Base-by-base conservation (phyloP, 2,329 filamentous ascomycete genomes). In the Chaetoscypha palmicola region DNA sequence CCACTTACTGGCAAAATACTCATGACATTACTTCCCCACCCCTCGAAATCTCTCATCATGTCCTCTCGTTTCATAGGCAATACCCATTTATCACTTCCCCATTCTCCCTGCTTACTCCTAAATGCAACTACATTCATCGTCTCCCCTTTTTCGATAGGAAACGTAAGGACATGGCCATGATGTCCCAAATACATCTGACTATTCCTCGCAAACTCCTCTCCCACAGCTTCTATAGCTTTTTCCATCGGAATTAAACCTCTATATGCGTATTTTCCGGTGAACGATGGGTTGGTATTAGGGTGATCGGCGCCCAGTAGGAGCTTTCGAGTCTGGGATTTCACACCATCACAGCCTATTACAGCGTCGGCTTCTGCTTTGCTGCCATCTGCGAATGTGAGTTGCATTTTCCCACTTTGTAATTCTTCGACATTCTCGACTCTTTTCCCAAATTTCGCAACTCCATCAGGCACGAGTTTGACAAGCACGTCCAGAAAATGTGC, bases 291-390 rank as follows among this genome's bases (percentile, higher is more conserved):
- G 2, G 43, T 43, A 30, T 24, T 41, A 20, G 42, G 42, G 36
- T 57, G 48, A 32, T 54, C 38, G 2, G 66, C 57, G 0, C 72
- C 74, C 2, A 81, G 63, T 4, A 83, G 59, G 11, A 75, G 58
- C 22, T 70, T 58, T 5, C 80, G 66, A 2, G 74, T 67, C 3
- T 66, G 64, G 1, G 74, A 78, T 56, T 77, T 77, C 55, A 84
- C 79, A 0, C 80, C 80, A 59, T 84, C 80, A 56, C 76, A 80
- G 4, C 76, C 79, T 44, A 83, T 66, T 0, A 79, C 72, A 1
- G 68, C 65, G 47, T 65, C 65, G 22, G 71, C 69, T 20, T 63
- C 54, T 1, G 63, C 69, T 0, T 54, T 61, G 0, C 60, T 66
- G 0, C 70, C 70, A 56, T 76, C 72, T 1, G 59, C 51, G 44